Conservation (phyloP, 768 basidiomycete genomes). For the Auricularia sp. region DNA sequence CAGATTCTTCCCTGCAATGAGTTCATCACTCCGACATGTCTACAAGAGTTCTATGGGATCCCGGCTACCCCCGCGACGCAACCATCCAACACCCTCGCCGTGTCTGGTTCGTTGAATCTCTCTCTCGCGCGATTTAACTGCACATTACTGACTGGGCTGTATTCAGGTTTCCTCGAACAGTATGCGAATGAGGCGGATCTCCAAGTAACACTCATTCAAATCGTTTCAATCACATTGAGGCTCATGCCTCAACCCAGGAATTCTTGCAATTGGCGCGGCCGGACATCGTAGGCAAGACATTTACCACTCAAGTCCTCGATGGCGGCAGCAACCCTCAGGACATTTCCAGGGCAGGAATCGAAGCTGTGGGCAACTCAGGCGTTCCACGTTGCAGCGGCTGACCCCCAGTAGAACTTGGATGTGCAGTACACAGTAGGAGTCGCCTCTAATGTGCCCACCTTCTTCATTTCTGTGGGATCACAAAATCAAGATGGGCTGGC, state of each 20-base stretch:
- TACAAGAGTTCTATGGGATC: constrained; percentile 12
- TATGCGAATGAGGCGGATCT: constrained; percentile 23
- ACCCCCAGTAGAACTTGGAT: constrained; percentile 17
- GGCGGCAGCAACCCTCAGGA: constrained; percentile 13
- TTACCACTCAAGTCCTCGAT: constrained; percentile 12
- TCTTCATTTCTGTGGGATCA: constrained; percentile 27
- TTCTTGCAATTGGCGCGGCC: constrained; percentile 8
- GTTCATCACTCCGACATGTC: constrained; percentile 25
- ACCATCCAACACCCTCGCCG: background rate
- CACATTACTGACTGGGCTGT: background rate
- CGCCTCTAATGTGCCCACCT: constrained; percentile 25
- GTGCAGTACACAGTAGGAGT: constrained; percentile 30
- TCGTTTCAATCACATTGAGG: background rate
- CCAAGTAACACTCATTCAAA: background rate
- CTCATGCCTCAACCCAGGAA: background rate
- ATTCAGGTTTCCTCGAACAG: constrained; percentile 15
- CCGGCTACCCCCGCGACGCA: background rate
- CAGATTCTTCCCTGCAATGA: too few relatives aligned
- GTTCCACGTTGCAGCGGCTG: background rate
- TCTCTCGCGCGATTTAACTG: background rate
- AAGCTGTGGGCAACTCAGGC: constrained; percentile 1
- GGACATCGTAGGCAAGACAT: constrained; percentile 15
- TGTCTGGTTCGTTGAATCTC: constrained; percentile 2
- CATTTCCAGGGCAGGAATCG: constrained; percentile 5
- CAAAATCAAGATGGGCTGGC: constrained; percentile 18